phyloP scores from a whole-genome alignment of 495 filamentous ascomycete genomes.

The Penicillium herquei region DNA sequence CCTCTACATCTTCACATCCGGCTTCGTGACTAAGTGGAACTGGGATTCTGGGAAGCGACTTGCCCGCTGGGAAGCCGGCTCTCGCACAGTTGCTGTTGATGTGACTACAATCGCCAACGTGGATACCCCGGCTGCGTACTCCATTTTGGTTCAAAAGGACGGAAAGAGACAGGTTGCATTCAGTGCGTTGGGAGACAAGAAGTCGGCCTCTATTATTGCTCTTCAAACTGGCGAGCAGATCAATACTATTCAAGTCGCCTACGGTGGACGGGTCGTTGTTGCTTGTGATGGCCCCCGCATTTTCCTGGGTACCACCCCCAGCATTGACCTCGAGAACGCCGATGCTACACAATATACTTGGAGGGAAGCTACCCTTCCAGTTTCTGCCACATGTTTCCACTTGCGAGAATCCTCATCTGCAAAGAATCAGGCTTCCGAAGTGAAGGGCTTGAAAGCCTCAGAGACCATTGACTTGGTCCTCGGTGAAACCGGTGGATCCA shows the following conservation, averaged over 20 bases:
- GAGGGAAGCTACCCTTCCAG: constrained; percentile 45
- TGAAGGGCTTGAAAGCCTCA: constrained; percentile 21
- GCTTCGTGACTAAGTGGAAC: constrained; percentile 68
- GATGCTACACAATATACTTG: constrained; percentile 45
- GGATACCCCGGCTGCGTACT: constrained; percentile 11
- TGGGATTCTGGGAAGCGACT: constrained; percentile 63
- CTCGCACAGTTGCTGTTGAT: constrained; percentile 24
- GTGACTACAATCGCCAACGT: constrained; percentile 16
- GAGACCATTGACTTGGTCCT: constrained; percentile 64
- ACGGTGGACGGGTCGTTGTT: constrained; percentile 34
- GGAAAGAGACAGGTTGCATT: constrained; percentile 33
- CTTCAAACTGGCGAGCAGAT: constrained; percentile 33
- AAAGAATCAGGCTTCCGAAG: constrained; percentile 19
- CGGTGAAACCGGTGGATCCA: constrained; percentile 69
- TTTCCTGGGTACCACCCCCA: constrained; percentile 30
- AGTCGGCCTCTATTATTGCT: constrained; percentile 20
- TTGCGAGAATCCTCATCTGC: constrained; percentile 17
- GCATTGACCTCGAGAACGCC: constrained; percentile 7
- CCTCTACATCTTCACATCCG: constrained; percentile 70
- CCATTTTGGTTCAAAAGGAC: constrained; percentile 24
- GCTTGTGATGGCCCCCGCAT: constrained; percentile 35
- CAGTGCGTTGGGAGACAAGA: constrained; percentile 21
- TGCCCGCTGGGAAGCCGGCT: constrained; percentile 43
- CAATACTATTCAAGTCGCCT: constrained; percentile 30
- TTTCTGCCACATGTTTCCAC: constrained; percentile 34